Conservation (phyloP, 2,329 filamentous ascomycete species). For the Didymella exigua region DNA sequence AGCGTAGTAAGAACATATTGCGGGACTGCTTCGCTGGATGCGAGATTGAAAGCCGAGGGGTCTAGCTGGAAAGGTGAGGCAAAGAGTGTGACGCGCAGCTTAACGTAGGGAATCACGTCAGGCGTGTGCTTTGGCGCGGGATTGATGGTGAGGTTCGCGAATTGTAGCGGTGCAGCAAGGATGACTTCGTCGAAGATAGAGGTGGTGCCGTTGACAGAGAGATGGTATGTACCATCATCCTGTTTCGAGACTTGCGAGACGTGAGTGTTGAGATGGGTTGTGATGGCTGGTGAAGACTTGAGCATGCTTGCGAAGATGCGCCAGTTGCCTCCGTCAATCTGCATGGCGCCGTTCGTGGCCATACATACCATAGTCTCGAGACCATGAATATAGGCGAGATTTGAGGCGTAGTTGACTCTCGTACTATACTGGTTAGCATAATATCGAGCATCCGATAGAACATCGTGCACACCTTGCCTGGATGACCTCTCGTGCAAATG, state of each 20-base stretch:
- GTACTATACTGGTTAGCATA: constrained; percentile 59
- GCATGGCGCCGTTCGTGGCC: constrained; percentile 81
- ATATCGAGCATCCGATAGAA: background rate
- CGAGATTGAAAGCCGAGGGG: constrained; percentile 72
- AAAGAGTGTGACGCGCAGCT: constrained; percentile 88
- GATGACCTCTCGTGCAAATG: constrained; percentile 80
- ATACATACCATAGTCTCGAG: constrained; percentile 91
- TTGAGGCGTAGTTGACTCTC: constrained; percentile 92
- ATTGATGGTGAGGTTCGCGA: constrained; percentile 67
- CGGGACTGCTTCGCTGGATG: constrained; percentile 64
- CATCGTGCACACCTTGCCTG: constrained; percentile 63
- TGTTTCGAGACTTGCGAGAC: constrained; percentile 64
- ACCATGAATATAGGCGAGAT: constrained; percentile 83
- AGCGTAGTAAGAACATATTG: constrained; percentile 84
- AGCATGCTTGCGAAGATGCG: constrained; percentile 88
- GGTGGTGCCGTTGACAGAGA: constrained; percentile 41
- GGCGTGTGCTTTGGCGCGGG: constrained; percentile 59
- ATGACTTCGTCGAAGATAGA: constrained; percentile 75
- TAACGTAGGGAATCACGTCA: constrained; percentile 82
- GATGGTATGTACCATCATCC: constrained; percentile 49
- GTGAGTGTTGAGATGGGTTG: constrained; percentile 67
- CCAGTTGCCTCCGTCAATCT: constrained; percentile 88
- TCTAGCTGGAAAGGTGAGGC: constrained; percentile 76
- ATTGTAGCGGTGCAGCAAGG: constrained; percentile 83
- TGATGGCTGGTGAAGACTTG: constrained; percentile 63